phyloP scores from a whole-genome alignment of 2,329 filamentous ascomycete genomes.

The Aspergillus arachidicola region DNA sequence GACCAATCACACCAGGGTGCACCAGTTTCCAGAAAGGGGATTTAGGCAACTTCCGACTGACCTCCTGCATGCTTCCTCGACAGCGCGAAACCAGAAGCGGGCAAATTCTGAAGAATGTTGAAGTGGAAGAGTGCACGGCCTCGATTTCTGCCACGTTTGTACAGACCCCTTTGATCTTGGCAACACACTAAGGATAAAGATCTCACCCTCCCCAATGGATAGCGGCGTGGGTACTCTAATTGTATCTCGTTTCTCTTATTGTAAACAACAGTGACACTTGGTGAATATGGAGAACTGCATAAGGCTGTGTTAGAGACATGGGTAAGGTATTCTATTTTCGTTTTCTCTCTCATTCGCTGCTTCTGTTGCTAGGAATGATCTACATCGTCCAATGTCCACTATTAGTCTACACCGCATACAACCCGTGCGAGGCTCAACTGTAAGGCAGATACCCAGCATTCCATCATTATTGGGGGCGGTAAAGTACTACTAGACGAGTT shows the following conservation, averaged over 20 bases:
- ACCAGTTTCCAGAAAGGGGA: constrained; percentile 10
- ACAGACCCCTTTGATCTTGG: constrained; percentile 28
- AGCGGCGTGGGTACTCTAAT: constrained; percentile 8
- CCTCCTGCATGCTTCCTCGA: constrained; percentile 15
- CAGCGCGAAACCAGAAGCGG: constrained; percentile 1
- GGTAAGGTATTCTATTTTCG: not conserved
- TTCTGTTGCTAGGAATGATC: not conserved
- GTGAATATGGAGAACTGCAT: not conserved
- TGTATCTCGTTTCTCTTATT: not conserved
- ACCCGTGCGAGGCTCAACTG: not conserved
- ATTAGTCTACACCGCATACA: not conserved
- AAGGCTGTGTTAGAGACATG: not conserved
- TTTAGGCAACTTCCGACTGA: constrained; percentile 11
- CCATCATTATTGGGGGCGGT: not conserved
- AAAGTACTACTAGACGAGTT: not conserved
- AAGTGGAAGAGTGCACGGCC: constrained; percentile 19
- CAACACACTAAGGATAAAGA: constrained; percentile 31
- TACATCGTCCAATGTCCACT: not conserved
- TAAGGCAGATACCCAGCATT: not conserved
- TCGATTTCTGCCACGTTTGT: constrained; percentile 26
- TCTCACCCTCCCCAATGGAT: constrained; percentile 23
- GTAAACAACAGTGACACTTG: not conserved
- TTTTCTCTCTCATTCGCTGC: not conserved
- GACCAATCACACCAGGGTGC: constrained; percentile 1
- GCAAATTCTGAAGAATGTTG: not conserved